These are phyloP conservation scores for Zygotorulaspora danielsina DNA, from an alignment of 805 yeast species.

Conservation along the genomic window DNA sequence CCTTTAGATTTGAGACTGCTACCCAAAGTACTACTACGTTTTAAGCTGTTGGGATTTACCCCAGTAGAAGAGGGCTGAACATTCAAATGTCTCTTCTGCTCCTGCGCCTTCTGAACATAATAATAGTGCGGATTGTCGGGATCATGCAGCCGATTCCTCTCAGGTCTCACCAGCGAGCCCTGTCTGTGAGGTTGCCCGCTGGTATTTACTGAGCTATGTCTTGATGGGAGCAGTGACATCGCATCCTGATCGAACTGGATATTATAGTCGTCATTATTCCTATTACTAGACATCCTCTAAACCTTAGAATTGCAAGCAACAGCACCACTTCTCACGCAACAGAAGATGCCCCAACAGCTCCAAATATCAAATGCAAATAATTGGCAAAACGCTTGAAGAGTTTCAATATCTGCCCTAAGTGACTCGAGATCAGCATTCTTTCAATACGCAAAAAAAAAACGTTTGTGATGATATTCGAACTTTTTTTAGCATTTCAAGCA, in stretches of 20 bases:
- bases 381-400: too few relatives aligned
- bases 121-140: conserved; percentile 73
- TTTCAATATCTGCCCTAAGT: background rate
- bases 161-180: conserved; percentile 77
- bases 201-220: conserved; percentile 15
- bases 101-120: conserved; percentile 68
- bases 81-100: conserved; percentile 55
- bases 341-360: background rate
- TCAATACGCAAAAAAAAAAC: background rate
- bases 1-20: background rate
- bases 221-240: conserved; percentile 35
- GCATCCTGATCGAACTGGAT: conserved; percentile 23
- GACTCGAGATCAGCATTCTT: background rate
- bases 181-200: conserved; percentile 27
- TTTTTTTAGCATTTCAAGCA: too few relatives aligned
- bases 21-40: conserved; percentile 1
- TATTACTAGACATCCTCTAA: conserved; percentile 6
- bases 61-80: conserved; percentile 72
- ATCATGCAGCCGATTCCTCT: conserved; percentile 61
- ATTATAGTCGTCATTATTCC: conserved; percentile 18
- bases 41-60: conserved; percentile 47
- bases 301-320: background rate
- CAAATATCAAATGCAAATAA: background rate
- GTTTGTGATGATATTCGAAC: background rate
- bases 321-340: background rate